Percentiles rank a stretch among this genome's conserved stretches.
phyloP scores from a whole-genome alignment of 352 stramenopile species.

The Pythium rishiriense region DNA sequence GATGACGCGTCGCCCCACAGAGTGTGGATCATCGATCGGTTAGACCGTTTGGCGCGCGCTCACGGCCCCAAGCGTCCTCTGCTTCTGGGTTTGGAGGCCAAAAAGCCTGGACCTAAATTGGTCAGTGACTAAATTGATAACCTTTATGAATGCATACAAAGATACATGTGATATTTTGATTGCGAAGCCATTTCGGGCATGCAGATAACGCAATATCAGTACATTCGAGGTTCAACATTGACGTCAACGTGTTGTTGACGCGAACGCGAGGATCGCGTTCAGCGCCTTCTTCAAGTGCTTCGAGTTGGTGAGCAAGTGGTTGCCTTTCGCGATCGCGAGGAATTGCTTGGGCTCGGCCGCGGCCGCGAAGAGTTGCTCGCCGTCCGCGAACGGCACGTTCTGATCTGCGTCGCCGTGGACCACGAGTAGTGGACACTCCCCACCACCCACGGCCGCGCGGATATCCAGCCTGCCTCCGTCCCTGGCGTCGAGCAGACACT shows the following conservation, averaged over 20 bases:
- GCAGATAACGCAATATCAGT: not conserved
- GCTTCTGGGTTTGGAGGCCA: not conserved
- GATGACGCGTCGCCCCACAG: constrained; percentile 5
- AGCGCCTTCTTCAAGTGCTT: constrained; percentile 75
- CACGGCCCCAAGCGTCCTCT: not conserved
- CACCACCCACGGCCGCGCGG: constrained; percentile 21
- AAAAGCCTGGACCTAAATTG: no score
- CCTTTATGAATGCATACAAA: not conserved
- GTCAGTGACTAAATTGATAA: not conserved
- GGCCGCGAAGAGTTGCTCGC: constrained; percentile 52
- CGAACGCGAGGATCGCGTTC: constrained; percentile 36
- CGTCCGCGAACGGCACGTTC: constrained; percentile 55
- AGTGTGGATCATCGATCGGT: not conserved
- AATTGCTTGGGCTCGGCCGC: constrained; percentile 62
- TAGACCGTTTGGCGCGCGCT: not conserved
- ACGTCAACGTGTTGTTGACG: constrained; percentile 20
- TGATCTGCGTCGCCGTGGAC: constrained; percentile 68
- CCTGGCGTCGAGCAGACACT: constrained; percentile 27
- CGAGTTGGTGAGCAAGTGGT: constrained; percentile 75
- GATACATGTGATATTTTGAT: constrained; percentile 11
- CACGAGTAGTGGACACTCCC: constrained; percentile 42
- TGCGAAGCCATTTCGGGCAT: constrained; percentile 3
- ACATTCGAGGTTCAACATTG: constrained; percentile 22
- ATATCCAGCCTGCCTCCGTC: constrained; percentile 50
- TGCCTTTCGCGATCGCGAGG: constrained; percentile 54